Evolutionary conservation across 805 yeast genomes (phyloP).

Genomic region (Yamadazyma sp.): DNA sequence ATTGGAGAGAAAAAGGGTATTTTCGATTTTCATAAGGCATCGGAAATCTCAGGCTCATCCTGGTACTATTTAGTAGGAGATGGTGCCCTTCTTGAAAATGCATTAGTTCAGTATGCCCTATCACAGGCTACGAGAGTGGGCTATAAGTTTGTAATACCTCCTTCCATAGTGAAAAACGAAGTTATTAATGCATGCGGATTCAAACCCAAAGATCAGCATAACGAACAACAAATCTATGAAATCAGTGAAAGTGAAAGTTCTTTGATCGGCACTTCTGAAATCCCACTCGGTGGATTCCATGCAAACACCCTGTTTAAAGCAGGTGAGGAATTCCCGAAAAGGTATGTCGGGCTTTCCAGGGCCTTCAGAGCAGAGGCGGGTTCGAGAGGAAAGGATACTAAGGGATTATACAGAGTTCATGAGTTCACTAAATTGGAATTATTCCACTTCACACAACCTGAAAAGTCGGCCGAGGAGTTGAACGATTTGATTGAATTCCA

Average conservation of each 20-base stretch:
- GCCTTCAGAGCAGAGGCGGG: slow-evolving; percentile 97
- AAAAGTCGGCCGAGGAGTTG: slow-evolving; percentile 49
- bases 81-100: slow-evolving; percentile 88
- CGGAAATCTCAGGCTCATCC: slow-evolving; percentile 77
- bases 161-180: slow-evolving; percentile 78
- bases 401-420: slow-evolving; percentile 91
- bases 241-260: slow-evolving; percentile 57
- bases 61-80: slow-evolving; percentile 85
- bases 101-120: slow-evolving; percentile 78
- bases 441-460: slow-evolving; percentile 65
- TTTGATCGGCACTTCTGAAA: slow-evolving; percentile 93
- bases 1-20: slow-evolving; percentile 70
- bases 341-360: slow-evolving; percentile 77
- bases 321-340: slow-evolving; percentile 47
- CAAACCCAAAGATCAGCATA: slow-evolving; percentile 84
- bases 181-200: slow-evolving; percentile 89
- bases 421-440: slow-evolving; percentile 95
- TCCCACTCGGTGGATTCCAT: slow-evolving; percentile 81
- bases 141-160: slow-evolving; percentile 74
- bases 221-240: slow-evolving; percentile 81
- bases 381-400: slow-evolving; percentile 88
- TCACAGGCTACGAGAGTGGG: slow-evolving; percentile 64
- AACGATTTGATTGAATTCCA: slow-evolving; percentile 66
- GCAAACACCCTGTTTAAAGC: slow-evolving; percentile 49
- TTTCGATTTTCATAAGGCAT: slow-evolving; percentile 69